Base-by-base conservation (phyloP, 73 alveolate genomes). In the Paramecium tetraurelia region DNA sequence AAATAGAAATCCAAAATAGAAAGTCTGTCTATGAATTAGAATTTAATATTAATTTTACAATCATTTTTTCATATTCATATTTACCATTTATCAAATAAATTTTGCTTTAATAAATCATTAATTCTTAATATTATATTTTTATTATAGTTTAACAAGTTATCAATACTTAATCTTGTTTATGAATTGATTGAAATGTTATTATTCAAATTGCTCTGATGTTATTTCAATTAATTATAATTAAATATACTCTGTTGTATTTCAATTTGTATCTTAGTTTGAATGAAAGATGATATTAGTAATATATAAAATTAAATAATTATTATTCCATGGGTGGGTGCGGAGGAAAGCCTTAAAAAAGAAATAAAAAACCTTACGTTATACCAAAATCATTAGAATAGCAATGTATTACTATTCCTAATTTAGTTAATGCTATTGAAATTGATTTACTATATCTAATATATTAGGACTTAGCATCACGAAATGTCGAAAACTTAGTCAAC, bases 261-360 rank as follows among this genome's bases (percentile, higher is more conserved):
- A 18, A 53, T 53, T 53, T 53, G 22, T 53, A 53, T 18, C 35
- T 53, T 53, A 0, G 7, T 53, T 53, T 53, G 1, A 63, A 27
- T 31, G 5, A 22, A 63, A 63, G 22, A 63, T 63, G 50, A 10
- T 63, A 6, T 1, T 33, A 14, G 33, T 22, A 63, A 27, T 63
- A 63, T 63, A 63, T 27, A 63, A 63, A 24, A 31, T 63, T 63
- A 31, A 14, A 27, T 63, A 63, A 63, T 63, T 63, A 16, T 59
- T 40, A 59, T 53, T 53, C 69, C 31, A 63, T 63, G 84, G 84
- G 84, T 63, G 84, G 50, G 84, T 63, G 84, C 84, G 84, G 84
- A 63, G 84, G 84, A 3, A 63, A 27, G 48, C 84, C 41, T 27
- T 27, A 12, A 24, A 63, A 33, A 63, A 63, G 46, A 33, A 33